Base-by-base conservation (phyloP, 2,329 filamentous ascomycete genomes). In the Thermoascus crustaceus region DNA sequence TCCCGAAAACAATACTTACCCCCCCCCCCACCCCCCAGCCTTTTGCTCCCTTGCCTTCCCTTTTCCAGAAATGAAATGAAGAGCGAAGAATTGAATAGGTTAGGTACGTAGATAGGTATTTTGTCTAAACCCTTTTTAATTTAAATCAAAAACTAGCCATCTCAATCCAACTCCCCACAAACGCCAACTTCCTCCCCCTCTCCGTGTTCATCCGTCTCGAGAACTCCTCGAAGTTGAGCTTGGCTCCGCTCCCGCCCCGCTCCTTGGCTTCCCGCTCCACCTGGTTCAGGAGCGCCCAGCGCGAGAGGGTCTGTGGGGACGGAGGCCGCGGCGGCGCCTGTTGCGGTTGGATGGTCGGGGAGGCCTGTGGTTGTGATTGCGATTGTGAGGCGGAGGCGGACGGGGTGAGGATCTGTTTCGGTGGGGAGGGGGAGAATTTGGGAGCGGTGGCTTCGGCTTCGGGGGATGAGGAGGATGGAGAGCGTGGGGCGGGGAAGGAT, bases 81-180 rank as follows among this genome's bases (percentile, higher is more conserved):
- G n/a, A n/a, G n/a, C n/a, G n/a, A n/a, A n/a, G n/a, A n/a, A n/a
- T n/a, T n/a, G n/a, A n/a, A n/a, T n/a, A n/a, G n/a, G n/a, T n/a
- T n/a, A n/a, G n/a, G n/a, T n/a, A n/a, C n/a, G n/a, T n/a, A n/a
- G n/a, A n/a, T n/a, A n/a, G n/a, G n/a, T n/a, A n/a, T n/a, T n/a
- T n/a, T n/a, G n/a, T n/a, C n/a, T n/a, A n/a, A n/a, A n/a, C n/a
- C n/a, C n/a, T n/a, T n/a, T n/a, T n/a, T n/a, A 26, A 26, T 11
- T 17, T 5, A 3, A 26, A 14, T 42, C 54, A 77, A 54, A 79
- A 75, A 55, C 70, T 69, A 49, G 75, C 75, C 71, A 77, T 71
- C 44, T 95, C 88, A 59, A 95, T 85, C 89, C 89, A 96, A 50
- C 78, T 85, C 40, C 85, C 85, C 30, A 95, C 69, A 59, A 94